Percentiles rank a stretch among this genome's conserved stretches.
These are phyloP conservation scores for Leccinum obscurum DNA, from an alignment of 768 basidiomycete genomes.

Conservation along the genomic window DNA sequence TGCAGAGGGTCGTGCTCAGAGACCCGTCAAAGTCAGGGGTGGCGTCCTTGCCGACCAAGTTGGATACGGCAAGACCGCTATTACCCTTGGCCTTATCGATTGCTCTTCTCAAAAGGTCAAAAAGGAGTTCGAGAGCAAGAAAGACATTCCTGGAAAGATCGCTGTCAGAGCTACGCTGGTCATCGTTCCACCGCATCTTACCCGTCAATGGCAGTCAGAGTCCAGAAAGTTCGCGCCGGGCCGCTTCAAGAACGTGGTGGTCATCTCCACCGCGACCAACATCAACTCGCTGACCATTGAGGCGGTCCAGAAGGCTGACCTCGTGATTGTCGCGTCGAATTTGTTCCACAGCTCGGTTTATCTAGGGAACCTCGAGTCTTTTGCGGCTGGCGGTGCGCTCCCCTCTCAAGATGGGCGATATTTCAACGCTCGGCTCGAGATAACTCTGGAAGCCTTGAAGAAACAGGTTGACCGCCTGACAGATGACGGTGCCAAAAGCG, in stretches of 20 bases:
- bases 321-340: constrained; percentile 83
- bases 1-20: constrained; percentile 86
- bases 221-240: constrained; percentile 71
- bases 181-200: constrained; percentile 88
- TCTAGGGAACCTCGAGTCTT: constrained; percentile 68
- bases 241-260: constrained; percentile 49
- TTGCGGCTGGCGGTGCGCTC: constrained; percentile 66
- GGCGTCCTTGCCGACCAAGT: constrained; percentile 96
- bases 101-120: constrained; percentile 56
- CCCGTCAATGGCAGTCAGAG: constrained; percentile 88
- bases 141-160: constrained; percentile 58
- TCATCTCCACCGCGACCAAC: constrained; percentile 66
- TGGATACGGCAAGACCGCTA: constrained; percentile 96
- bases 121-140: constrained; percentile 56
- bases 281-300: constrained; percentile 74
- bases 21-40: constrained; percentile 74
- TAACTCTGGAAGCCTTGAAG: constrained; percentile 55
- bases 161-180: constrained; percentile 78
- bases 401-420: constrained; percentile 83
- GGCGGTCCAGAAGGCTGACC: constrained; percentile 77
- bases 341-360: constrained; percentile 82
- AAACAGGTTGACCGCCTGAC: constrained; percentile 69
- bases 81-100: constrained; percentile 87
- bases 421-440: constrained; percentile 81
- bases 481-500: constrained; percentile 60